A percentile compares a stretch with the other conserved stretches of the same genome.
phyloP scores from a whole-genome alignment of 208 protist genomes.

The Leishmania major region DNA sequence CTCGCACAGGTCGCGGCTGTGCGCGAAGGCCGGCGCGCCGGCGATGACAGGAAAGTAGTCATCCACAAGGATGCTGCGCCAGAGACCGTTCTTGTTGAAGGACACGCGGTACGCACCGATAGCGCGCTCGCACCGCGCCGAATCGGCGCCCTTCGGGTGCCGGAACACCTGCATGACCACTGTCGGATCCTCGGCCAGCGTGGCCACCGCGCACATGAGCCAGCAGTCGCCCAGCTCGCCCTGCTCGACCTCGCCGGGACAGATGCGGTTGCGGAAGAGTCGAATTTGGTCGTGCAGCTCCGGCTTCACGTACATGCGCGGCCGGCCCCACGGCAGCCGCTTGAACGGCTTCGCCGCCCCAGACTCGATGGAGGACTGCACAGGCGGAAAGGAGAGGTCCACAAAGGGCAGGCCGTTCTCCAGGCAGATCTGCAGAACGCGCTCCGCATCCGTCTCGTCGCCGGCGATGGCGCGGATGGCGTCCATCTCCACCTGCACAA shows the following conservation, averaged over 20 bases:
- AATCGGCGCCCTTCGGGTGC: constrained; percentile 53
- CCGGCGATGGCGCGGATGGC: constrained; percentile 51
- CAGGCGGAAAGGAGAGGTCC: constrained; percentile 77
- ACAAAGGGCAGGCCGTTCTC: constrained; percentile 68
- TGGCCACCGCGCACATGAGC: constrained; percentile 84
- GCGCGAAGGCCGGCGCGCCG: constrained; percentile 49
- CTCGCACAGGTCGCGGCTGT: constrained; percentile 77
- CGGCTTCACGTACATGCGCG: constrained; percentile 62
- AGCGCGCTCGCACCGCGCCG: constrained; percentile 50
- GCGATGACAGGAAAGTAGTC: constrained; percentile 83
- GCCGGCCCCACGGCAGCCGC: constrained; percentile 74
- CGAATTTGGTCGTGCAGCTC: constrained; percentile 69
- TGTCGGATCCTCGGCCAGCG: constrained; percentile 52
- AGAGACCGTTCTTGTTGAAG: constrained; percentile 90
- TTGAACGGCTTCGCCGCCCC: constrained; percentile 48
- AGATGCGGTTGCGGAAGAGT: constrained; percentile 73
- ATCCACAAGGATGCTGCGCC: constrained; percentile 86
- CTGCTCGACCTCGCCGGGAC: constrained; percentile 63
- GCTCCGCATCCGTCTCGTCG: constrained; percentile 48
- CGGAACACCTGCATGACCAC: constrained; percentile 73
- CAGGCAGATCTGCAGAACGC: constrained; percentile 53
- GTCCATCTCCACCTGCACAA: constrained; percentile 61
- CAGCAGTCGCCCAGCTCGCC: constrained; percentile 88
- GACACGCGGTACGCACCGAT: constrained; percentile 86
- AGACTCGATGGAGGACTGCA: constrained; percentile 50